phyloP scores from a whole-genome alignment of 2,329 filamentous ascomycete genomes.

The Aureobasidium sp. region DNA sequence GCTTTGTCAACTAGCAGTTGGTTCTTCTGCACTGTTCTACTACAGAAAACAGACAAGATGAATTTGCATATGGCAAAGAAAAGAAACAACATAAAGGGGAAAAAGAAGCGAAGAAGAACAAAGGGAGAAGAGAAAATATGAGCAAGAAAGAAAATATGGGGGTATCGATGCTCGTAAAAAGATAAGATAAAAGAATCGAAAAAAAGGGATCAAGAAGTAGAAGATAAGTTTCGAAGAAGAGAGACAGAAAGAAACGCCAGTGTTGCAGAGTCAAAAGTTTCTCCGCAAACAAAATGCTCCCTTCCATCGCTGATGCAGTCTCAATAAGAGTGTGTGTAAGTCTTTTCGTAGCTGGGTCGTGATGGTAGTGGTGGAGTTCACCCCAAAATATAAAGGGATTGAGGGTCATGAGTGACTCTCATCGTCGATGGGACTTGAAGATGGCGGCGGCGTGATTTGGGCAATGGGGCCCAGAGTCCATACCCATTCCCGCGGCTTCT shows the following conservation, averaged over 20 bases:
- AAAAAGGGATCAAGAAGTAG: background rate
- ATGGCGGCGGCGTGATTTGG: background rate
- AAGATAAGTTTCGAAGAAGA: background rate
- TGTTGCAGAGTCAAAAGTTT: background rate
- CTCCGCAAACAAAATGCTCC: background rate
- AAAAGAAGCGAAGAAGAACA: background rate
- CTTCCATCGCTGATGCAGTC: conserved; percentile 7
- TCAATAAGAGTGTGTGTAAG: background rate
- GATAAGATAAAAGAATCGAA: background rate
- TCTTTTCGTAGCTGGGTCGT: conserved; percentile 5
- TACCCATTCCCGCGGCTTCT: conserved; percentile 47
- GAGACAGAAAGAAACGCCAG: background rate
- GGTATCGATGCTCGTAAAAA: background rate
- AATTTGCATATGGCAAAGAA: too few relatives aligned
- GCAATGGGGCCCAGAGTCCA: conserved; percentile 46
- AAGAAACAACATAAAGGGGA: too few relatives aligned
- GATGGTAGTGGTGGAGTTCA: background rate
- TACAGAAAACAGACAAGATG: too few relatives aligned
- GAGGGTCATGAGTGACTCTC: background rate
- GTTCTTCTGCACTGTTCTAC: too few relatives aligned
- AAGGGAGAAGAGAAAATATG: background rate
- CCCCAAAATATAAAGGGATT: background rate
- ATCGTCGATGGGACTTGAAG: conserved; percentile 1
- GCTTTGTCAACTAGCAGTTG: too few relatives aligned
- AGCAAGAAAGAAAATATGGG: background rate